Evolutionary conservation across 768 basidiomycete genomes (phyloP).

Genomic region (Tulasnella sp.): DNA sequence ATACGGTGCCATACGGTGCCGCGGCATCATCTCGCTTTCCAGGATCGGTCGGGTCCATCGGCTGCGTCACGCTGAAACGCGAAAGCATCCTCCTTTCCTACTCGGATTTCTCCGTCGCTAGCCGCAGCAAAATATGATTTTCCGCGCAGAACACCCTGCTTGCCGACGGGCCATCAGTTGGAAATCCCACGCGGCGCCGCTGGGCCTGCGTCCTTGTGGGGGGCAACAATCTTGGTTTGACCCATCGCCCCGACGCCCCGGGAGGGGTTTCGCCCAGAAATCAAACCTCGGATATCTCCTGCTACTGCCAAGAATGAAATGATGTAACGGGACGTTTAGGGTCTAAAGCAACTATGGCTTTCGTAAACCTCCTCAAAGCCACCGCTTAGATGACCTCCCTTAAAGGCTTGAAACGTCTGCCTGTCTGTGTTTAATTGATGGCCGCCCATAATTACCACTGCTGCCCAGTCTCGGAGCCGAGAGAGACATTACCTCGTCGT

Average conservation of each 20-base stretch:
- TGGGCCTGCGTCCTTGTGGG: not conserved
- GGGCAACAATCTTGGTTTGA: not conserved
- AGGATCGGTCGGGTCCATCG: not conserved
- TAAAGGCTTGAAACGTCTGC: not conserved
- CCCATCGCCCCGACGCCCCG: not conserved
- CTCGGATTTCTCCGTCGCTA: not conserved
- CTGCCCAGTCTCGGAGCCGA: not conserved
- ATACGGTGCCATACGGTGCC: not conserved
- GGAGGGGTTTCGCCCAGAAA: not conserved
- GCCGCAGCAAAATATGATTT: not conserved
- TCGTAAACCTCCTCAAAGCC: not conserved
- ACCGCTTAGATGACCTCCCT: not conserved
- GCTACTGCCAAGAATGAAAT: not conserved
- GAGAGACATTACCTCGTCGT: not conserved
- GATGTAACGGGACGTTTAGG: not conserved
- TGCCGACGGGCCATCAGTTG: constrained; percentile 4
- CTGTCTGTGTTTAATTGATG: constrained; percentile 8
- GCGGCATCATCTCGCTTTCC: not conserved
- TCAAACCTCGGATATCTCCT: not conserved
- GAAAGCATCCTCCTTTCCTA: not conserved
- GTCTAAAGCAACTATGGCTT: not conserved
- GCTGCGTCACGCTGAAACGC: not conserved
- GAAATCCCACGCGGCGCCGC: not conserved
- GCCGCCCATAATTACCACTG: not conserved
- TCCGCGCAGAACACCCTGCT: not conserved